Evolutionary conservation across 139 green algal species (phyloP).

Genomic region (Chlamydomonas incerta): DNA sequence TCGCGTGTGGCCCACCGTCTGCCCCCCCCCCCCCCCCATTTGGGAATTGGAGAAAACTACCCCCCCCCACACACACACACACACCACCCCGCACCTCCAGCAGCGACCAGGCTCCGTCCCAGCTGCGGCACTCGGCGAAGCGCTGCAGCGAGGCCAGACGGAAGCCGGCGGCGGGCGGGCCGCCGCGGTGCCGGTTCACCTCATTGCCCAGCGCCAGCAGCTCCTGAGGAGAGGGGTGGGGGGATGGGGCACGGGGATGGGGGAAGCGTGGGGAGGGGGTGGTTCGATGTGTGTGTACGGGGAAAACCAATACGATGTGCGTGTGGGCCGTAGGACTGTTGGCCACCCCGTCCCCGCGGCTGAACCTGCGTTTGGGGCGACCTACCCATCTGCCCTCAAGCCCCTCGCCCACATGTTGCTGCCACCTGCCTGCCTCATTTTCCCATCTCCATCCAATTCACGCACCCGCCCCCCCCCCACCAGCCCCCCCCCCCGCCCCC

Average conservation of each 20-base stretch:
- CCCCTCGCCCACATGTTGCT: no score
- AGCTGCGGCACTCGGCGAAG: slow-evolving; percentile 25
- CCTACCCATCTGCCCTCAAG: no score
- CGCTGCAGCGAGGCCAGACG: not conserved
- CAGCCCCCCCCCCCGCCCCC: not conserved
- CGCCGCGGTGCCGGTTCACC: slow-evolving; percentile 22
- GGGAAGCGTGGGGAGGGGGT: not conserved
- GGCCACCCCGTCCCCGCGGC: no score
- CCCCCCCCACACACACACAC: not conserved
- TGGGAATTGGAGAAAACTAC: no score
- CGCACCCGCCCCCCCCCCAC: no score
- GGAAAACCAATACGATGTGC: no score
- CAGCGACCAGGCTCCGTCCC: slow-evolving; percentile 20
- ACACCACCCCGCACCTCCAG: slow-evolving; percentile 21
- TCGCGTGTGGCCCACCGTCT: no score
- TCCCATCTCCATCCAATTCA: no score
- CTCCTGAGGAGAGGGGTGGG: not conserved
- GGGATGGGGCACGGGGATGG: not conserved
- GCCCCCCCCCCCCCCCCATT: no score
- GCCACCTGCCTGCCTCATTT: no score
- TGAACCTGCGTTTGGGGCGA: no score
- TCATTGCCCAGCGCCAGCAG: slow-evolving; percentile 33
- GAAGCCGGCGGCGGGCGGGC: slow-evolving; percentile 9
- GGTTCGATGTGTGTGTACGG: not conserved
- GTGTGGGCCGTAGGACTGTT: no score